Evolutionary conservation across 257 asterid genomes (phyloP).

Genomic region (Mentha longifolia): DNA sequence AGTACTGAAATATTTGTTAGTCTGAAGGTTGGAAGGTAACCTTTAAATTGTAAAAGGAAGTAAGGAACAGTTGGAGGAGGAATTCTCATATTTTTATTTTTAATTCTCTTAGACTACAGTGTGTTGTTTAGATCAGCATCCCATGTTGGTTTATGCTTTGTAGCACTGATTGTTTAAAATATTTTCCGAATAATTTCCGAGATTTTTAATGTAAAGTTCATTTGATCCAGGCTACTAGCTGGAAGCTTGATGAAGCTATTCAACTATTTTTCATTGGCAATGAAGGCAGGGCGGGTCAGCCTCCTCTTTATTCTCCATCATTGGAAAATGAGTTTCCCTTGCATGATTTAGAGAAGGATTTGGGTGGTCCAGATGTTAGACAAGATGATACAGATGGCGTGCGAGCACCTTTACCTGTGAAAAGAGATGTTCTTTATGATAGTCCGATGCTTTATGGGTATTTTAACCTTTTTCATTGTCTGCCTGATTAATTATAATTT

Average conservation of each 20-base stretch:
- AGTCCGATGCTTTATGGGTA: conserved; percentile 67
- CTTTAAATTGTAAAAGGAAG: not conserved
- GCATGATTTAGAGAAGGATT: conserved; percentile 54
- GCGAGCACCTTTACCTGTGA: conserved; percentile 95
- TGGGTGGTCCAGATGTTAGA: conserved; percentile 44
- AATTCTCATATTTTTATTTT: not conserved
- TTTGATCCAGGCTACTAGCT: conserved; percentile 80
- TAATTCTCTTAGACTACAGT: not conserved
- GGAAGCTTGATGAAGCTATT: conserved; percentile 99
- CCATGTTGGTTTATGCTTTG: not conserved
- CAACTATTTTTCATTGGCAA: conserved; percentile 89
- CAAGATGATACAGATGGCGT: conserved; percentile 65
- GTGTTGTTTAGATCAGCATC: not conserved
- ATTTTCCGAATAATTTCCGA: not conserved
- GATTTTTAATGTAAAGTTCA: conserved; percentile 12
- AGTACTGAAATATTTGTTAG: not conserved
- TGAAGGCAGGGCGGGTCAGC: conserved; percentile 60
- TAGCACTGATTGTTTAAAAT: not conserved
- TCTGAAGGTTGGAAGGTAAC: not conserved
- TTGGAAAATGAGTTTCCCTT: conserved; percentile 49
- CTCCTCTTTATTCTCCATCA: conserved; percentile 46
- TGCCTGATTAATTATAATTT: not conserved
- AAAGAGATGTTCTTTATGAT: conserved; percentile 90
- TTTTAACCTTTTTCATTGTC: conserved; percentile 32
- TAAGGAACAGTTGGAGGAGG: not conserved